Base-by-base conservation (phyloP, 2,329 filamentous ascomycete species). In the Colletotrichum sp. region DNA sequence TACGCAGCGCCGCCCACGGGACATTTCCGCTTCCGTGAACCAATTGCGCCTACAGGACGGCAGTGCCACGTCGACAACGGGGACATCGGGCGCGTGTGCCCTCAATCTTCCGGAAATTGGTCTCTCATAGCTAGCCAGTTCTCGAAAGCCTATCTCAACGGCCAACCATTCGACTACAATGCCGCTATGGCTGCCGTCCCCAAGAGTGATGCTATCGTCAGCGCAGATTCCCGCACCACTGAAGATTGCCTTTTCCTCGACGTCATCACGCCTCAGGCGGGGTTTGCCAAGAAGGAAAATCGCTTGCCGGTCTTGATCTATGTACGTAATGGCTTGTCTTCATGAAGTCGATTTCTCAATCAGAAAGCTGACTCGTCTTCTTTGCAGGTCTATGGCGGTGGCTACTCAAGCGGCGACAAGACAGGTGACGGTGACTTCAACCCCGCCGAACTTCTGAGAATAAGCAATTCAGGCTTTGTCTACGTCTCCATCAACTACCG, bases 1-100 rank as follows among this genome's bases (percentile, higher is more conserved):
- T 87, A 85, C 67, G 86, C 83, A 9, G 82, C 83, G 24, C 82
- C 85, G 3, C 86, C 86, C 0, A 77, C 83, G 2, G 84, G 83
- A 6, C 71, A 82, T 16, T 78, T 86, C 70, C 83, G 86, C 4
- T 88, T 87, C 60, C 78, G 80, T 4, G 79, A 83, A 21, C 85
- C 86, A 9, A 64, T 81, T 7, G 62, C 78, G 3, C 80, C 81
- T 7, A 78, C 69, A 5, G 79, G 74, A 8, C 76, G 78, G 13
- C 81, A 83, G 49, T 79, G 79, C 18, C 82, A 81, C 7, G 72
- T 85, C 44, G 80, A 84, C 30, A 69, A 81, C 60, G 82, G 82
- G 30, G 10, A n/a, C 28, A 30, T 62, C 6, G 59, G 59, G 16
- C 59, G 28, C 7, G 28, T 62, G 1, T 62, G 59, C 30, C 59